These are phyloP conservation scores for Fragosphaeria purpurea DNA, from an alignment of 2,329 filamentous ascomycete species.

Conservation along the genomic window DNA sequence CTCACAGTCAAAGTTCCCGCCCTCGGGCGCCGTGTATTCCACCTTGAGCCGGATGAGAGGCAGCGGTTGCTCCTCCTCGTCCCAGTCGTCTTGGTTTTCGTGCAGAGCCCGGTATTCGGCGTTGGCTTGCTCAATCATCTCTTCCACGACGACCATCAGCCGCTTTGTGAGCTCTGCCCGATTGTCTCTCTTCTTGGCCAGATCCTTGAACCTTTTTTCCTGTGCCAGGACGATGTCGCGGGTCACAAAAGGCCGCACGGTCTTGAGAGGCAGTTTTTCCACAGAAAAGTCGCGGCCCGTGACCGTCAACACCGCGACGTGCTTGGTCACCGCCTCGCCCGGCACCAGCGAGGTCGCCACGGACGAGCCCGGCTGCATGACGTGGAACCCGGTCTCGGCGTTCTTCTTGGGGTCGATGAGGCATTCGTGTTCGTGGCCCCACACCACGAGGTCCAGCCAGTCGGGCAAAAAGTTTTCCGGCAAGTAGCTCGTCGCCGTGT, in stretches of 20 bases:
- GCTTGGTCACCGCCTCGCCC: slow-evolving; percentile 83
- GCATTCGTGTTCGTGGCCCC: slow-evolving; percentile 98
- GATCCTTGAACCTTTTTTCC: slow-evolving; percentile 63
- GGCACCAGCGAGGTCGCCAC: slow-evolving; percentile 86
- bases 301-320: slow-evolving; percentile 76
- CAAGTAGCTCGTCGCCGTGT: slow-evolving; percentile 86
- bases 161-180: slow-evolving; percentile 67
- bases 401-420: slow-evolving; percentile 77
- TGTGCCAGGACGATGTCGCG: slow-evolving; percentile 68
- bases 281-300: slow-evolving; percentile 72
- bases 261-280: slow-evolving; percentile 74
- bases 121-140: slow-evolving; percentile 79
- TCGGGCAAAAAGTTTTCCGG: slow-evolving; percentile 88
- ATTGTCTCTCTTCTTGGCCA: slow-evolving; percentile 77
- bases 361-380: slow-evolving; percentile 96
- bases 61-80: slow-evolving; percentile 56
- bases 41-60: slow-evolving; percentile 85
- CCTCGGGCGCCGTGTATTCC: slow-evolving; percentile 77
- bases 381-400: slow-evolving; percentile 79
- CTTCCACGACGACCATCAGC: slow-evolving; percentile 68
- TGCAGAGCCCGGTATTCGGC: slow-evolving; percentile 73
- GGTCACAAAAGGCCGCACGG: slow-evolving; percentile 84
- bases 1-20: slow-evolving; percentile 78
- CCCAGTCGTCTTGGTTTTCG: slow-evolving; percentile 38
- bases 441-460: slow-evolving; percentile 84